Base-by-base conservation (phyloP, 352 stramenopile genomes). In the Phytophthora pisi region DNA sequence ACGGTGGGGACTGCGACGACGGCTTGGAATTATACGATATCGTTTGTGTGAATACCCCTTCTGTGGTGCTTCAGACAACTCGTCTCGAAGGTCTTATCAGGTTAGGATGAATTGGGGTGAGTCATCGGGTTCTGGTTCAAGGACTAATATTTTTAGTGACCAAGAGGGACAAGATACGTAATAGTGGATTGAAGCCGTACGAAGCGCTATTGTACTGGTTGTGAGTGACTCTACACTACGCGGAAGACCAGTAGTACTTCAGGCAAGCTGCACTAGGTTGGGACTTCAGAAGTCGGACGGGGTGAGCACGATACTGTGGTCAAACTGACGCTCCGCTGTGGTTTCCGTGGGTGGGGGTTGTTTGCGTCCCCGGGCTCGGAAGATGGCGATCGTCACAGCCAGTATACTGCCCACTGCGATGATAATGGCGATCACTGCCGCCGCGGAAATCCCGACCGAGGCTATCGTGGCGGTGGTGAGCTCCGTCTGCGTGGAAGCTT, bases 251-350 rank as follows among this genome's bases (percentile, higher is more conserved):
- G 24, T 9, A 23, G 61, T 30, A 63, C 28, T 47, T 49, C 4
- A 50, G 38, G 9, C 16, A 13, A 42, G n/a, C 20, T 20, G 20
- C 20, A 20, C 20, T 20, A 20, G 20, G 20, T n/a, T 11, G 49
- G 26, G 16, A 30, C 24, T 49, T 64, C 26, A 75, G 38, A 61
- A 38, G 26, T 74, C 43, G 51, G 65, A 68, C 34, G 70, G 70
- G 4, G 65, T 71, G 47, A 77, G 55, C n/a, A 71, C 59, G 31
- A 74, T 67, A 23, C 52, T 61, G 57, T 74, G 51, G 2, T 61
- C 56, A n/a, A 62, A 60, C 13, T 50, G 55, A 20, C 23, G 59
- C 6, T 64, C 54, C 40, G 9, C 34, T 1, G 57, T 58, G 28
- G 26, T 40, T n/a, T 16, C 26, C 2, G 38, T 42, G 16, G 28